phyloP scores from a whole-genome alignment of 2,329 filamentous ascomycete species.

The Ceratocystis colombiana region DNA sequence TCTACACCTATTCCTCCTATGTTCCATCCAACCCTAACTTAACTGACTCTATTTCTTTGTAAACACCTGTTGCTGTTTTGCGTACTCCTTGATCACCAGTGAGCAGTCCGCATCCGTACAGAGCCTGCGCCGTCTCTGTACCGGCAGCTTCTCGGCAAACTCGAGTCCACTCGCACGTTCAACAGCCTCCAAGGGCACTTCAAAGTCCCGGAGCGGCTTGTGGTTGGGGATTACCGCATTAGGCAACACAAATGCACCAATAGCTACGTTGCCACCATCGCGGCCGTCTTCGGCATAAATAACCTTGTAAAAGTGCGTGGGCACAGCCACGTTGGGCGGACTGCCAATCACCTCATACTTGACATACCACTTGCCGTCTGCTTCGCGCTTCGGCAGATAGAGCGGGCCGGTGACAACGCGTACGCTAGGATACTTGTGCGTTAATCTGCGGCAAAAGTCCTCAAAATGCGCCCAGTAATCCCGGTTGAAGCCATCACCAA shows the following conservation, averaged over 20 bases:
- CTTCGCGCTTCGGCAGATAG: conserved; percentile 77
- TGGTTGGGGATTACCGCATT: conserved; percentile 81
- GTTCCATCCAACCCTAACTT: not conserved
- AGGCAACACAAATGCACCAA: conserved; percentile 90
- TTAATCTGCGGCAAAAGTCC: conserved; percentile 84
- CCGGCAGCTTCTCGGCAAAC: conserved; percentile 71
- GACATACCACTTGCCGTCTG: conserved; percentile 90
- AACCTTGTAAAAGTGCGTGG: conserved; percentile 98
- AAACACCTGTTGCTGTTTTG: conserved; percentile 51
- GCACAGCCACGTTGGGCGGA: conserved; percentile 88
- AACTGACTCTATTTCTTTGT: conserved; percentile 32
- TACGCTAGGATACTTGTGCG: conserved; percentile 70
- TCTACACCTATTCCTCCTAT: not conserved
- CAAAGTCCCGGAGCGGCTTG: conserved; percentile 82
- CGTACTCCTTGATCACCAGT: conserved; percentile 71
- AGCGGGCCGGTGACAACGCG: conserved; percentile 87
- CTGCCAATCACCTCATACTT: conserved; percentile 90
- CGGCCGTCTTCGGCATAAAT: conserved; percentile 84
- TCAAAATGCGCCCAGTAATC: conserved; percentile 99
- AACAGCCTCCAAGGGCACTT: conserved; percentile 85
- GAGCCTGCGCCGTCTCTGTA: conserved; percentile 61
- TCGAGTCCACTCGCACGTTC: conserved; percentile 88
- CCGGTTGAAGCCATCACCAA: conserved; percentile 94
- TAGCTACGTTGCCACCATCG: conserved; percentile 61
- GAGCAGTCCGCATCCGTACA: conserved; percentile 82